Evolutionary conservation across 768 basidiomycete genomes (phyloP).

Genomic region (Epithele typhae): DNA sequence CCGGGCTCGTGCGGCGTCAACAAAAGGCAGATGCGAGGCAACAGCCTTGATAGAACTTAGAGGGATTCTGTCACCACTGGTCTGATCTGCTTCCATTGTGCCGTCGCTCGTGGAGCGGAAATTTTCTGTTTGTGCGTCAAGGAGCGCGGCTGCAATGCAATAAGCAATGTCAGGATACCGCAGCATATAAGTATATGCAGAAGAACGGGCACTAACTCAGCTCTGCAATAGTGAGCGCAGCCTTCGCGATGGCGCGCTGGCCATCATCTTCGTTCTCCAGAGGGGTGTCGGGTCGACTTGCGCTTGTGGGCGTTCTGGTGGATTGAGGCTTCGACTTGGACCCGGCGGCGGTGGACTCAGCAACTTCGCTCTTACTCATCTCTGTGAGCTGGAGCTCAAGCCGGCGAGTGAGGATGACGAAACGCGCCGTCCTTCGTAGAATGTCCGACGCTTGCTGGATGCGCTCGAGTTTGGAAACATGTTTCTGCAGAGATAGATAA

Average conservation of each 20-base stretch:
- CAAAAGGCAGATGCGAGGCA: slow-evolving; percentile 60
- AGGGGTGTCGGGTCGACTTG: slow-evolving; percentile 9
- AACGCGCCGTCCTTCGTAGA: slow-evolving; percentile 78
- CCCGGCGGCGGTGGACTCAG: slow-evolving; percentile 1
- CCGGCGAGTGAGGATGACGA: slow-evolving; percentile 76
- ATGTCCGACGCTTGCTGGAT: slow-evolving; percentile 83
- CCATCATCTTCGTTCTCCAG: slow-evolving; percentile 66
- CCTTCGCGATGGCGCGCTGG: slow-evolving; percentile 87
- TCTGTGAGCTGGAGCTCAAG: slow-evolving; percentile 84
- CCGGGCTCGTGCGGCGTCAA: slow-evolving; percentile 64
- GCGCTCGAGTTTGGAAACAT: slow-evolving; percentile 71
- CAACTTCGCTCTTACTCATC: slow-evolving; percentile 35
- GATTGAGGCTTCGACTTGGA: slow-evolving; percentile 11
- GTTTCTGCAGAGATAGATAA: slow-evolving; percentile 65
- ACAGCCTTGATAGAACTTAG: slow-evolving; percentile 75
- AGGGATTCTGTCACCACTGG: slow-evolving; percentile 28
- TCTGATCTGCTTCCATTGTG: neutral
- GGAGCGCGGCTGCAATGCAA: no score
- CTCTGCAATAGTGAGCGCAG: slow-evolving; percentile 92
- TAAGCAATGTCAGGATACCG: no score
- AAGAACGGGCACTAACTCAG: slow-evolving; percentile 54
- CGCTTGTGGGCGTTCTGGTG: neutral
- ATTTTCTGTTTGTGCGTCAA: no score
- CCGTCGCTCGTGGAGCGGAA: slow-evolving; percentile 1
- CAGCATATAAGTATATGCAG: no score